phyloP scores from a whole-genome alignment of 306 rosid genomes.

The Astragalus membranaceus region DNA sequence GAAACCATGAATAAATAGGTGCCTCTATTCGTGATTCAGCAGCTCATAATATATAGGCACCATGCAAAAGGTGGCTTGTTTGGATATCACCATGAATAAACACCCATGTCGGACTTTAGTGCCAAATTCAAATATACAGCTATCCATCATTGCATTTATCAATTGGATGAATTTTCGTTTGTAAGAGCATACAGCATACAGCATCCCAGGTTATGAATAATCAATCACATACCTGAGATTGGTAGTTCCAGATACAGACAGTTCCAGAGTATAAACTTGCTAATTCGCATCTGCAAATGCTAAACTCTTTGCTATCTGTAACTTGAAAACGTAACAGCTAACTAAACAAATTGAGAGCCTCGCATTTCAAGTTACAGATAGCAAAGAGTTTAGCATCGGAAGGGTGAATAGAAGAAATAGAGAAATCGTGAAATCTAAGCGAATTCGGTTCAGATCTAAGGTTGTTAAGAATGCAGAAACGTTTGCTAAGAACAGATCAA shows the following conservation, averaged over 20 bases:
- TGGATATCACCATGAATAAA: conserved; percentile 31
- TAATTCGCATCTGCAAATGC: conserved; percentile 70
- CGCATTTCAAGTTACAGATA: neutral
- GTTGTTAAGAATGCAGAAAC: conserved; percentile 21
- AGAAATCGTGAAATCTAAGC: conserved; percentile 36
- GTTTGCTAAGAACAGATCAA: conserved; percentile 16
- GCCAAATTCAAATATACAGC: conserved; percentile 8
- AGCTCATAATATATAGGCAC: conserved; percentile 23
- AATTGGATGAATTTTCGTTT: neutral
- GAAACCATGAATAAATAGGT: conserved; percentile 11
- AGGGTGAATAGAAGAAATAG: neutral
- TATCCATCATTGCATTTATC: conserved; percentile 12
- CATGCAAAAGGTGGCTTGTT: conserved; percentile 54
- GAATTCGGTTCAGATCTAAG: conserved; percentile 62
- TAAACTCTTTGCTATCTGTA: no score
- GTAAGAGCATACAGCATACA: neutral
- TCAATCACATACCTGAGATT: conserved; percentile 68
- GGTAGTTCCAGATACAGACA: conserved; percentile 95
- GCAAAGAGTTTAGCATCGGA: neutral
- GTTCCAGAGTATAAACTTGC: conserved; percentile 97
- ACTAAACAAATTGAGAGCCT: conserved; percentile 20
- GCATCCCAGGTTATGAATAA: neutral
- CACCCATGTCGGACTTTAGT: conserved; percentile 58
- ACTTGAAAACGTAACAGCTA: conserved; percentile 14
- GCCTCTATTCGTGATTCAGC: conserved; percentile 11